A percentile compares a stretch with the other conserved stretches of the same genome.
Evolutionary conservation across 768 basidiomycete species (phyloP).

Genomic region (Lactifluus volemus): DNA sequence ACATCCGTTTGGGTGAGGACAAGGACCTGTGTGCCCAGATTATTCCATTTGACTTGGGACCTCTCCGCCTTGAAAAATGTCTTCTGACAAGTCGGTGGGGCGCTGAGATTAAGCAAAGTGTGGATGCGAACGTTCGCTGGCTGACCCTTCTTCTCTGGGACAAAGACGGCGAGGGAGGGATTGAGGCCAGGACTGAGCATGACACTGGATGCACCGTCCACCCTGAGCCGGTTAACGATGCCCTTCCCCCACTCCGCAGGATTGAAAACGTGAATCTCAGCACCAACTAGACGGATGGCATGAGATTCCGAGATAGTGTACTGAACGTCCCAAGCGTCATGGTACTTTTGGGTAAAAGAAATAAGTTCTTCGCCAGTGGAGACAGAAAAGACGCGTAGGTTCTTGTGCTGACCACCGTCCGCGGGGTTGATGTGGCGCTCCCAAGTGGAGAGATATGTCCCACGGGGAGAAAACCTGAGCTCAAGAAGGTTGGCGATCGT

Average conservation of each 20-base stretch:
- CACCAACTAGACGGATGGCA: conserved; percentile 69
- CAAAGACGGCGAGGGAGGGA: conserved; percentile 84
- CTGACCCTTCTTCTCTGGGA: conserved; percentile 93
- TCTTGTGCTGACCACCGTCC: conserved; percentile 88
- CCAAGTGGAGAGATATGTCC: conserved; percentile 92
- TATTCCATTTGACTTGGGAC: conserved; percentile 93
- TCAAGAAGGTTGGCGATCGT: conserved; percentile 70
- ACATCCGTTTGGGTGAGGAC: conserved; percentile 94
- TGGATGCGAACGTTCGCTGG: conserved; percentile 86
- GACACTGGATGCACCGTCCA: conserved; percentile 75
- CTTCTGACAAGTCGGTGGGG: conserved; percentile 76
- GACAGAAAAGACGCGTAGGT: conserved; percentile 83
- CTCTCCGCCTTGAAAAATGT: conserved; percentile 95
- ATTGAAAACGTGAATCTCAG: conserved; percentile 77
- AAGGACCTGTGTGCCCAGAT: conserved; percentile 84
- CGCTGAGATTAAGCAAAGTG: conserved; percentile 52
- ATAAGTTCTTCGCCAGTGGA: conserved; percentile 82
- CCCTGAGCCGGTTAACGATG: conserved; percentile 69
- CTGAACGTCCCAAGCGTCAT: conserved; percentile 86
- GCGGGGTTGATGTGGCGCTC: conserved; percentile 90
- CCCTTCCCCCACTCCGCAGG: conserved; percentile 76
- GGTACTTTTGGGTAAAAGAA: conserved; percentile 83
- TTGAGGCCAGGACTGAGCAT: conserved; percentile 78
- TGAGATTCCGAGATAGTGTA: conserved; percentile 87
- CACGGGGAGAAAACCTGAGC: conserved; percentile 85